These are phyloP conservation scores for Neurospora pannonica DNA, from an alignment of 495 filamentous ascomycete species.

Conservation along the genomic window DNA sequence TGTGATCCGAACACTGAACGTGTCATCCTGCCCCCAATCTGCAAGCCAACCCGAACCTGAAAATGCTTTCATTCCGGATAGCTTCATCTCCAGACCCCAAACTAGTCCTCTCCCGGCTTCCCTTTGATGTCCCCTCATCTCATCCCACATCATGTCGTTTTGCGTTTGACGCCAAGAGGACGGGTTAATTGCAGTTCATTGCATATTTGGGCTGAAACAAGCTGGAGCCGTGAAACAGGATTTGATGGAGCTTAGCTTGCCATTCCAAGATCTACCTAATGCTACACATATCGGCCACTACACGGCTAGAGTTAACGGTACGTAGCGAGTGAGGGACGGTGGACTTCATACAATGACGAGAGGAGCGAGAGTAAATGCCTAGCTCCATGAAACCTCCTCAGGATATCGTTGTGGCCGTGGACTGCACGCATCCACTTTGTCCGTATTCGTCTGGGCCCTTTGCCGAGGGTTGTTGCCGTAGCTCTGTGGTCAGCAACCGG, in stretches of 20 bases:
- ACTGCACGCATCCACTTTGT: neutral
- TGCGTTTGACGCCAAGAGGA: neutral
- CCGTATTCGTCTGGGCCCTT: neutral
- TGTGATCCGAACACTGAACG: neutral
- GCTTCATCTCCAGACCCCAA: neutral
- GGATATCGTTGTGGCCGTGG: neutral
- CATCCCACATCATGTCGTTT: neutral
- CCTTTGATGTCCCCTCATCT: neutral
- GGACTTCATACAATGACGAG: neutral
- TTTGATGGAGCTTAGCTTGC: neutral
- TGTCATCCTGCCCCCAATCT: neutral
- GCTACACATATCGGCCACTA: neutral
- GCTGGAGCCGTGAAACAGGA: conserved; percentile 3
- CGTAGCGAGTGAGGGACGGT: neutral
- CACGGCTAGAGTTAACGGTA: neutral
- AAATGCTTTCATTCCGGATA: neutral
- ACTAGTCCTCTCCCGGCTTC: neutral
- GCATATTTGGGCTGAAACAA: conserved; percentile 2
- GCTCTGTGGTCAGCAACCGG: neutral
- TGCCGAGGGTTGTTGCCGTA: neutral
- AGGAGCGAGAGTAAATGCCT: neutral
- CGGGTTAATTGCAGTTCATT: neutral
- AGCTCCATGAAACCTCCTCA: neutral
- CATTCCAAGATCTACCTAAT: neutral
- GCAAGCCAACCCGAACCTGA: neutral